Evolutionary conservation across 1,284 basidiomycete species (phyloP), one percentile per base, ranked within the genome.

Genomic region (Porodaedalea pini): DNA sequence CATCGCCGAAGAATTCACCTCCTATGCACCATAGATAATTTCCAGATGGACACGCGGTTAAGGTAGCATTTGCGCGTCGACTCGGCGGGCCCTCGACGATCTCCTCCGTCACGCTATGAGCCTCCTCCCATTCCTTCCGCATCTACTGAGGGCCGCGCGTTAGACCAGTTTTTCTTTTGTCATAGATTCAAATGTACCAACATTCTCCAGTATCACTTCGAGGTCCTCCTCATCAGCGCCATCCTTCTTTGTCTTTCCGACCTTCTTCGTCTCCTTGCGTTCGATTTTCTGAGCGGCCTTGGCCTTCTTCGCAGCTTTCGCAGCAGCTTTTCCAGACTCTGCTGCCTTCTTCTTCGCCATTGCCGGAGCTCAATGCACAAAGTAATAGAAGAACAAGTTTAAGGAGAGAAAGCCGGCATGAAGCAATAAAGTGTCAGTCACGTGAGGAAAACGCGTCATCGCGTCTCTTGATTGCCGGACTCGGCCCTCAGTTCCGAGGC

Each of bases 1-100:
- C 92, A 50, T 93, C 89, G 58, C 82, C 83, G 67, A 92, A 94
- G 69, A 85, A 92, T 68, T 94, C 91, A 4, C 91, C 88, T 0
- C 88, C 87, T 39, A 92, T 85, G 61, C 81, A 87, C 88, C 90
- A 92, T 0, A 93, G 73, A 68, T 92, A 80, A 62, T 86, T 88
- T 43, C 88, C 88, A 59, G 77, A 83, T 0, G 90, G 90, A 68
- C 88, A 92, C 0, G 90, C 73, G 0, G 87, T 87, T 19, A 94
- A 71, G 0, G 90, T 88, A 0, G 91, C 90, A 64, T 90, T 93
- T 0, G 90, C 90, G 45, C 92, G 78, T 51, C 88, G 76, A 52
- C 84, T 87, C 0, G 92, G 92, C 11, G 91, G 90, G 0, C 88
- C 87, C 66, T 88, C 81, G 8, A 85, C 82, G 2, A 88, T 73